A percentile compares a stretch with the other conserved stretches of the same genome.
These are phyloP conservation scores for Leccinum fibrillosum DNA, from an alignment of 768 basidiomycete species.

Conservation along the genomic window DNA sequence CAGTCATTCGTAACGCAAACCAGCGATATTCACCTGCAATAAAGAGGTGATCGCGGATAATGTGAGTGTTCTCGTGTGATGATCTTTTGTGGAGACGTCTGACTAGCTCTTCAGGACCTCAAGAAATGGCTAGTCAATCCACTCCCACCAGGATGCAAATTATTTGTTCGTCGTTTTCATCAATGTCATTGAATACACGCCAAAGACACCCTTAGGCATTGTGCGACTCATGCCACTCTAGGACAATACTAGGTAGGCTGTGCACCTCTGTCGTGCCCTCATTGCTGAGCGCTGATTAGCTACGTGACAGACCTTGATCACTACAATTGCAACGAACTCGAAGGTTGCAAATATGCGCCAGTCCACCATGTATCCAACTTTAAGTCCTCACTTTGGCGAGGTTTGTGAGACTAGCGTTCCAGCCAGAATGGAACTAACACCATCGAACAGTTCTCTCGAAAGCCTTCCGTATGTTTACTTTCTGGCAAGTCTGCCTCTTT, in stretches of 20 bases:
- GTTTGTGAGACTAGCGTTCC: slow-evolving; percentile 7
- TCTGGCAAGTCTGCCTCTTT: not conserved
- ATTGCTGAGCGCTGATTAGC: not conserved
- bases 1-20: not conserved
- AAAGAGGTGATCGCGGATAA: slow-evolving; percentile 21
- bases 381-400: slow-evolving; percentile 1
- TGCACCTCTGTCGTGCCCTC: not conserved
- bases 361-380: not conserved
- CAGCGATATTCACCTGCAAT: slow-evolving; percentile 13
- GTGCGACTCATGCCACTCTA: slow-evolving; percentile 30
- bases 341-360: not conserved
- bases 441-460: not conserved
- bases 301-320: slow-evolving; percentile 26
- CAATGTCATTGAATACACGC: not conserved
- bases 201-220: slow-evolving; percentile 18
- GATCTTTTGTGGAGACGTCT: slow-evolving; percentile 35
- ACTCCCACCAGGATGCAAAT: slow-evolving; percentile 25
- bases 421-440: not conserved
- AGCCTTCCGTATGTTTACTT: slow-evolving; percentile 7
- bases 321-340: slow-evolving; percentile 23
- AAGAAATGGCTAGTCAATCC: slow-evolving; percentile 23
- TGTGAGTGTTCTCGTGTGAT: slow-evolving; percentile 17
- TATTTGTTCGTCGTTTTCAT: slow-evolving; percentile 23
- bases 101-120: slow-evolving; percentile 14
- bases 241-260: slow-evolving; percentile 26